These are phyloP conservation scores for Tephrocybe sp. DNA, from an alignment of 768 basidiomycete species.

Conservation along the genomic window DNA sequence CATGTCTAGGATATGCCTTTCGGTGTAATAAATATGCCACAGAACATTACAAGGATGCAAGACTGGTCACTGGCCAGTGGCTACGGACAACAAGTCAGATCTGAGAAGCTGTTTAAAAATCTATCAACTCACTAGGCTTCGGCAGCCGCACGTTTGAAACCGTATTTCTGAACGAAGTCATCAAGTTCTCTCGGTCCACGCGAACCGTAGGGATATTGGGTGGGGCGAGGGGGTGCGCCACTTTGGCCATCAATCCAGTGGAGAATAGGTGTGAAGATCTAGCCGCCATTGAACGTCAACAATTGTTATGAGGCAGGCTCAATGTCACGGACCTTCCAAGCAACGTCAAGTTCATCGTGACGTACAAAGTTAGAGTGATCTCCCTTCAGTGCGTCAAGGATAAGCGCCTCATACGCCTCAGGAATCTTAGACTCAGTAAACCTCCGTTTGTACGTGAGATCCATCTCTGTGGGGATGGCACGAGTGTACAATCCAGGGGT, in stretches of 20 bases:
- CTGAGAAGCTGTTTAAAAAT: background rate
- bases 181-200: slow-evolving; percentile 90
- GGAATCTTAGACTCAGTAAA: slow-evolving; percentile 92
- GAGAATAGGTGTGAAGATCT: slow-evolving; percentile 93
- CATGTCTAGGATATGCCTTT: slow-evolving; percentile 5
- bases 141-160: slow-evolving; percentile 60
- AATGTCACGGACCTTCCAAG: slow-evolving; percentile 84
- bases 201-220: slow-evolving; percentile 88
- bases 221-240: slow-evolving; percentile 66
- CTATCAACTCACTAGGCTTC: slow-evolving; percentile 66
- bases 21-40: background rate
- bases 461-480: slow-evolving; percentile 95
- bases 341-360: slow-evolving; percentile 94
- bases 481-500: slow-evolving; percentile 87
- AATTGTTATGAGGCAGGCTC: background rate
- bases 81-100: slow-evolving; percentile 31
- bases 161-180: slow-evolving; percentile 69
- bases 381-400: slow-evolving; percentile 94
- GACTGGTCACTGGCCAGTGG: slow-evolving; percentile 71
- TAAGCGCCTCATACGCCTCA: slow-evolving; percentile 94
- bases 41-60: slow-evolving; percentile 48
- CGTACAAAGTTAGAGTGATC: slow-evolving; percentile 99
- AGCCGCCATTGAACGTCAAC: slow-evolving; percentile 1
- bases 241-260: slow-evolving; percentile 91
- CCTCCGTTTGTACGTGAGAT: slow-evolving; percentile 94